These are phyloP conservation scores for Talaromyces nanjingensis DNA, from an alignment of 495 filamentous ascomycete species.

Conservation along the genomic window DNA sequence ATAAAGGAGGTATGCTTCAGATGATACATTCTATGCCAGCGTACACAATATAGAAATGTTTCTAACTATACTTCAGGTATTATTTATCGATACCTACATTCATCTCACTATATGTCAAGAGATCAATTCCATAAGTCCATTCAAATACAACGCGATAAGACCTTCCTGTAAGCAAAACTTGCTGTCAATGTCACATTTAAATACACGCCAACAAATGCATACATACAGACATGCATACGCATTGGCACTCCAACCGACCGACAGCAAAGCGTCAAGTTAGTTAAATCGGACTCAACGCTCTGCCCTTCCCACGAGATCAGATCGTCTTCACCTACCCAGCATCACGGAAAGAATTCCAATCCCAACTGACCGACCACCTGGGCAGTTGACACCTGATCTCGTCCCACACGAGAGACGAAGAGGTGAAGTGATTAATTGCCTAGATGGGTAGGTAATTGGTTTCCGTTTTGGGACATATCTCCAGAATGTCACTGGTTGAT, in stretches of 20 bases:
- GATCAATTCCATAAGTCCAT: too few relatives aligned
- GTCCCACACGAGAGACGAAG: not conserved
- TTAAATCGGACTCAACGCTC: not conserved
- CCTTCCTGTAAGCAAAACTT: not conserved
- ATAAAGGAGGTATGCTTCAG: too few relatives aligned
- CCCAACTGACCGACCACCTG: not conserved
- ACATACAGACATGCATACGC: not conserved
- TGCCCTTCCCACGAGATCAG: not conserved
- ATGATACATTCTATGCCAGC: too few relatives aligned
- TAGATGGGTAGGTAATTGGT: not conserved
- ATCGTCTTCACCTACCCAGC: not conserved
- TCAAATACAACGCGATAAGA: not conserved
- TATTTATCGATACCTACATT: too few relatives aligned
- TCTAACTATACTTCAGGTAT: too few relatives aligned
- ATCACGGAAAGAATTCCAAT: not conserved
- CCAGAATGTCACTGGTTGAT: not conserved
- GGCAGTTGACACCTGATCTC: not conserved
- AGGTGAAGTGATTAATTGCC: not conserved
- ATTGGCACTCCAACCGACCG: not conserved
- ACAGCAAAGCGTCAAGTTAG: not conserved
- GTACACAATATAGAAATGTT: too few relatives aligned
- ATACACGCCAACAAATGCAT: not conserved
- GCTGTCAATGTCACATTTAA: not conserved
- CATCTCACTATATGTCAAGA: too few relatives aligned
- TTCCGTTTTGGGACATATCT: not conserved